A percentile compares a stretch with the other conserved stretches of the same genome.
These are phyloP conservation scores for Mycena kentingensis DNA, from an alignment of 768 basidiomycete species.

Conservation along the genomic window DNA sequence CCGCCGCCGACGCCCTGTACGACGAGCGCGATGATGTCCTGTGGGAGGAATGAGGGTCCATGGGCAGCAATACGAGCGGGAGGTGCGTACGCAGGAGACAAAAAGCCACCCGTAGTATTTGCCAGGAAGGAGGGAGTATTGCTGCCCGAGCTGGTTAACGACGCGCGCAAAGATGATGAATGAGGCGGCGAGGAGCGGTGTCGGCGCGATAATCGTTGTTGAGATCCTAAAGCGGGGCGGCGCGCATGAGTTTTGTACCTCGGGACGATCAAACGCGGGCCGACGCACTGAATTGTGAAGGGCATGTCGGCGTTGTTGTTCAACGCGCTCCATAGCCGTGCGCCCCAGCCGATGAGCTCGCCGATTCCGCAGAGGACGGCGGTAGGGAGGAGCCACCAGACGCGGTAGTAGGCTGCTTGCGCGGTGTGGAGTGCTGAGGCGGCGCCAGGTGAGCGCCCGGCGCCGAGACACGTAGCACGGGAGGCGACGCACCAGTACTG, in stretches of 20 bases:
- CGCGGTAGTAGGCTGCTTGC: conserved; percentile 44
- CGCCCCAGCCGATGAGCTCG: conserved; percentile 60
- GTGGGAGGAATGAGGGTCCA: conserved; percentile 40
- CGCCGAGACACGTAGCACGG: no score
- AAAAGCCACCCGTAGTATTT: conserved; percentile 34
- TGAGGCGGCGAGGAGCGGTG: conserved; percentile 56
- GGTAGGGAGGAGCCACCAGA: conserved; percentile 58
- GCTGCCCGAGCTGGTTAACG: conserved; percentile 42
- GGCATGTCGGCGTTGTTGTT: conserved; percentile 26
- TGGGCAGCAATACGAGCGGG: conserved; percentile 21
- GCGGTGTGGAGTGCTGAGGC: conserved; percentile 50
- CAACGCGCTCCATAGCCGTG: conserved; percentile 52
- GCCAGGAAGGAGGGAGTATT: conserved; percentile 50
- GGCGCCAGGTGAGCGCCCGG: no score
- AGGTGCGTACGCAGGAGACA: conserved; percentile 3
- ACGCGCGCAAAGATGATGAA: conserved; percentile 55
- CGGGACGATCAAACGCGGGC: neutral
- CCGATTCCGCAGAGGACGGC: conserved; percentile 46
- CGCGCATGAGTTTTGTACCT: neutral
- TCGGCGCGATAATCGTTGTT: conserved; percentile 54
- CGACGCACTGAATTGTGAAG: conserved; percentile 45
- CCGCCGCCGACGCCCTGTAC: conserved; percentile 14
- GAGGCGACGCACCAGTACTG: no score
- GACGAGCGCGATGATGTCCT: conserved; percentile 14
- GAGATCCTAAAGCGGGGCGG: conserved; percentile 33